Evolutionary conservation across 2,329 filamentous ascomycete species (phyloP), one percentile per base, ranked within the genome.

Genomic region (Diplodia mutila): DNA sequence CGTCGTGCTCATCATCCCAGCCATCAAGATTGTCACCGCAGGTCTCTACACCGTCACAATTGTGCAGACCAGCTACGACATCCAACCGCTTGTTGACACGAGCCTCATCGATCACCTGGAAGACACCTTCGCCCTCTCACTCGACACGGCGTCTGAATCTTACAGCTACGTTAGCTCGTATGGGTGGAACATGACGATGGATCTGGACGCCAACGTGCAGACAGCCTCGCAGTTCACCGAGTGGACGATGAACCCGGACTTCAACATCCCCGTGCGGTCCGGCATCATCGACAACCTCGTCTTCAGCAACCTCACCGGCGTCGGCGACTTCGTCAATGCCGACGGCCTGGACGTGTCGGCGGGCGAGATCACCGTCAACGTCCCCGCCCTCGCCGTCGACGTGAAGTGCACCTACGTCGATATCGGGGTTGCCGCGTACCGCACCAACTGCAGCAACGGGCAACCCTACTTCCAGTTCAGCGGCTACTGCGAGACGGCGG

Each of bases 221-320:
- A 54, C 37, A 1, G 66, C 66, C 3, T 61, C 57, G 16, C 66
- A 63, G 8, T 53, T 37, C 34, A 55, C 57, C 16, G 57, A 63
- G 42, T 67, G 66, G 66, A 54, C 66, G 1, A 67, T 61, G 57
- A 54, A 61, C 21, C 66, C 55, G 0, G 23, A 46, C 14, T 67
- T 67, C 23, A 46, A 67, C 32, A 63, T 67, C 8, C 57, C 66
- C 1, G 37, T 63, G 16, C 46, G 49, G 3, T 21, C 66, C 5
- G 57, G 66, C 27, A 67, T 67, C 11, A 12, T 67, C 8, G 46
- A 53, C n/a, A 67, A 67, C 18, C 55, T 67, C 12, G 57, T 67
- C 9, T 63, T 67, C 37, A 54, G 48, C 48, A 67, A 67, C 25
- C 32, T 67, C 21, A 67, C 66, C 4, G 23, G 23, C 25, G 25